Evolutionary conservation across 306 rosid species (phyloP).

Genomic region (Hippophae tibetana): DNA sequence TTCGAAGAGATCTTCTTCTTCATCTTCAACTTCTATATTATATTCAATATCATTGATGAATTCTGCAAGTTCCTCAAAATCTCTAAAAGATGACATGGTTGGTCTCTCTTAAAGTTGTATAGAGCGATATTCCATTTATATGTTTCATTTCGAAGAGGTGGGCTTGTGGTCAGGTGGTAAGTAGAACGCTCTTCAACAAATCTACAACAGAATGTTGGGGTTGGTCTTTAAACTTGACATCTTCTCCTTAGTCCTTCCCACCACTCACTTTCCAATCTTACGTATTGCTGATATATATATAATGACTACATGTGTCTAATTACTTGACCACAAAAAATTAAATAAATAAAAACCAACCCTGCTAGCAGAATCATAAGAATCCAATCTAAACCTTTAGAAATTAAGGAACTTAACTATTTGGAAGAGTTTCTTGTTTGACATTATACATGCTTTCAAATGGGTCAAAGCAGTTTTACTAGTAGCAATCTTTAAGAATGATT

Average conservation of each 20-base stretch:
- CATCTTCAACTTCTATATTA: constrained; percentile 25
- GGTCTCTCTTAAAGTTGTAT: neutral
- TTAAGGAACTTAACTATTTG: no score
- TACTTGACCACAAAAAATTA: no score
- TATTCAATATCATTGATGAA: constrained; percentile 2
- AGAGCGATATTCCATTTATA: neutral
- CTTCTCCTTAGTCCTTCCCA: constrained; percentile 20
- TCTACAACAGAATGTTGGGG: constrained; percentile 16
- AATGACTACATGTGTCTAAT: no score
- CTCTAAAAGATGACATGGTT: constrained; percentile 31
- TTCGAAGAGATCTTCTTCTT: constrained; percentile 65
- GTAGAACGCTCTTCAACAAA: constrained; percentile 65
- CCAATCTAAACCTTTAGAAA: no score
- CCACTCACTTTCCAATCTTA: constrained; percentile 8
- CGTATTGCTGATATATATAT: constrained; percentile 16
- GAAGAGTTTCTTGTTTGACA: no score
- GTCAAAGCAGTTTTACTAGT: no score
- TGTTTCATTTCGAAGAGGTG: neutral
- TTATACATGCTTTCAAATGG: no score
- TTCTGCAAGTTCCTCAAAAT: constrained; percentile 10
- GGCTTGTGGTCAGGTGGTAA: constrained; percentile 39
- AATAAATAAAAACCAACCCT: no score
- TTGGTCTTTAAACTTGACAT: constrained; percentile 18
- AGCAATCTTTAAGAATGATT: no score
- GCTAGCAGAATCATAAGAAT: no score